phyloP scores from a whole-genome alignment of 2,329 filamentous ascomycete species.

The Penicillium sp. region DNA sequence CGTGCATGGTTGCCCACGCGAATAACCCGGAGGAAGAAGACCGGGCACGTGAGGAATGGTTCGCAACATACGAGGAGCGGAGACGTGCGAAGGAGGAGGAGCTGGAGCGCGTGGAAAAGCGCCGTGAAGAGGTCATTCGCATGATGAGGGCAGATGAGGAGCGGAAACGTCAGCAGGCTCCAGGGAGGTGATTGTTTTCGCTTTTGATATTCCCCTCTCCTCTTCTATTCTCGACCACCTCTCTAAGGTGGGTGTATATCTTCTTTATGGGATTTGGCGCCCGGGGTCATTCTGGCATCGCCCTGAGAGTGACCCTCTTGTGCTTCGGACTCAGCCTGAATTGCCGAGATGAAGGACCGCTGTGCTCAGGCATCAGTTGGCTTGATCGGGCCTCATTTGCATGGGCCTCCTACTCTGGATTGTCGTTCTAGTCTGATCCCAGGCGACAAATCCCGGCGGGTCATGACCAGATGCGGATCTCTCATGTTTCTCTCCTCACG shows the following conservation, averaged over 20 bases:
- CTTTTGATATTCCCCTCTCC: constrained; percentile 3
- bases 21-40: constrained; percentile 83
- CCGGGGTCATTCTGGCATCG: constrained; percentile 15
- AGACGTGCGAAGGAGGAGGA: constrained; percentile 63
- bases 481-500: constrained; percentile 18
- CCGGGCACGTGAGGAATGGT: constrained; percentile 89
- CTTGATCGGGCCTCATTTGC: neutral
- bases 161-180: constrained; percentile 15
- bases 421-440: neutral
- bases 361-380: neutral
- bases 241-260: constrained; percentile 16
- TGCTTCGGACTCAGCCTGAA: neutral
- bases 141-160: constrained; percentile 41
- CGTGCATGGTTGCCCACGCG: constrained; percentile 83
- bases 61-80: constrained; percentile 68
- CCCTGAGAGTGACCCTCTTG: neutral
- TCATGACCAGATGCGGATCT: constrained; percentile 2
- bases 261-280: constrained; percentile 18
- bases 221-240: constrained; percentile 3
- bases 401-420: neutral
- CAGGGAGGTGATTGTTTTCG: constrained; percentile 15
- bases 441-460: neutral
- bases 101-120: constrained; percentile 40
- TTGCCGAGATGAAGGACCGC: neutral
- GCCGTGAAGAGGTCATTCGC: constrained; percentile 39